Conservation (phyloP, 2,329 filamentous ascomycete genomes). For the Sporothrix protearum region DNA sequence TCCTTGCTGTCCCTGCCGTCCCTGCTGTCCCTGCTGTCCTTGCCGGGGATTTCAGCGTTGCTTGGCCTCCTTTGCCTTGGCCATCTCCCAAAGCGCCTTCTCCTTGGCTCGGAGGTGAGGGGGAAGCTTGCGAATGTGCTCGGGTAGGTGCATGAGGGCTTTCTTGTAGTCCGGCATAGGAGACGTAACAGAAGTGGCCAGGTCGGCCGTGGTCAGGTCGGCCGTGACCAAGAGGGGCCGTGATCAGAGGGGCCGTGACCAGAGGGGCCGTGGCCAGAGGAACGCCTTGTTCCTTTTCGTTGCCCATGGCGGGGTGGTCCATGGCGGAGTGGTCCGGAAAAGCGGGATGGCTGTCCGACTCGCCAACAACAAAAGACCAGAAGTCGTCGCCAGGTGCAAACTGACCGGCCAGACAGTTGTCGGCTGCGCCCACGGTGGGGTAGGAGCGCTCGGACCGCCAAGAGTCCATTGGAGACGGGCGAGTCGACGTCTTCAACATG, state of each 20-base stretch:
- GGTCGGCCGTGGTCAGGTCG: not conserved
- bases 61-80: not conserved
- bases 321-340: not conserved
- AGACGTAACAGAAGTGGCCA: not conserved
- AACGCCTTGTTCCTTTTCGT: not conserved
- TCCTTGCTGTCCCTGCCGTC: not conserved
- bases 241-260: not conserved
- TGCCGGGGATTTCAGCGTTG: not conserved
- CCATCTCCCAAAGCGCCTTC: not conserved
- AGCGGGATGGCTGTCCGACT: not conserved
- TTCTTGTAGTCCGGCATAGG: not conserved
- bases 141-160: not conserved
- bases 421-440: not conserved
- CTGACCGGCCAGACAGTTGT: not conserved
- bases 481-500: not conserved
- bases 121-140: not conserved
- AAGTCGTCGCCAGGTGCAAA: not conserved
- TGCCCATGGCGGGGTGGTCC: not conserved
- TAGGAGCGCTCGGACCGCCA: not conserved
- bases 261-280: not conserved
- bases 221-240: too few species aligned
- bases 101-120: not conserved
- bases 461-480: not conserved
- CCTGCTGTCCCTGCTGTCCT: not conserved
- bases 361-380: not conserved